Percentiles rank a stretch among this genome's conserved stretches.
phyloP scores from a whole-genome alignment of 2,329 filamentous ascomycete genomes.

The Bipolaris victoriae region DNA sequence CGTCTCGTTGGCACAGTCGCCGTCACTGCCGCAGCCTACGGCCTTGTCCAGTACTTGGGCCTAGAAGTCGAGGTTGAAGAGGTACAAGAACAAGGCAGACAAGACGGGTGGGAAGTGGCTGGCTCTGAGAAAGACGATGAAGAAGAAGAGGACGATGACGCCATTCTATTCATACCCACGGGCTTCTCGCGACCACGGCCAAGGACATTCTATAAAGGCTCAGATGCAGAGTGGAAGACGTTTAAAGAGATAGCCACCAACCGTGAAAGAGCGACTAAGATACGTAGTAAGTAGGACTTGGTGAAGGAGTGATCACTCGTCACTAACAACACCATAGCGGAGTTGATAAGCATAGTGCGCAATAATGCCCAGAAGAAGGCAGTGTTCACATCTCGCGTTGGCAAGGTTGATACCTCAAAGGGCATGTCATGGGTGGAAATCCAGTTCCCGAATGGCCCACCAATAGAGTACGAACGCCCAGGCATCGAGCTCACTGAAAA shows the following conservation, averaged over 20 bases:
- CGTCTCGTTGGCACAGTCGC: constrained; percentile 34
- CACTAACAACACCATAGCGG: constrained; percentile 29
- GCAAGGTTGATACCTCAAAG: constrained; percentile 48
- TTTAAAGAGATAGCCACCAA: constrained; percentile 56
- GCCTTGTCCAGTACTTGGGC: constrained; percentile 31
- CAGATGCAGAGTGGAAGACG: constrained; percentile 62
- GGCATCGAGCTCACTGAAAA: constrained; percentile 52
- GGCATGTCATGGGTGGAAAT: constrained; percentile 58
- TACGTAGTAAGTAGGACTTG: constrained; percentile 41
- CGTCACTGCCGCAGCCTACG: constrained; percentile 27
- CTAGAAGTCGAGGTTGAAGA: constrained; percentile 33
- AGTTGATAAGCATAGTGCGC: constrained; percentile 49
- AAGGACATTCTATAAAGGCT: constrained; percentile 54
- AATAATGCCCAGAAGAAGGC: constrained; percentile 38
- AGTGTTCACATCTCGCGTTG: constrained; percentile 39
- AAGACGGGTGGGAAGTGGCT: constrained; percentile 25
- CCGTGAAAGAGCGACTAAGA: constrained; percentile 46
- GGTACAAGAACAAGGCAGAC: constrained; percentile 14
- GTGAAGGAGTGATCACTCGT: background rate
- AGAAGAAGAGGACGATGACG: constrained; percentile 40
- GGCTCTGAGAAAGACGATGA: constrained; percentile 33
- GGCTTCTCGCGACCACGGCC: constrained; percentile 52
- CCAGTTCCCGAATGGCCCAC: constrained; percentile 56
- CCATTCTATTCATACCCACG: constrained; percentile 56
- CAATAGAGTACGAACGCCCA: constrained; percentile 55